A percentile compares a stretch with the other conserved stretches of the same genome.
These are phyloP conservation scores for Tetrahymena malaccensis DNA, from an alignment of 73 alveolate species.

Conservation along the genomic window DNA sequence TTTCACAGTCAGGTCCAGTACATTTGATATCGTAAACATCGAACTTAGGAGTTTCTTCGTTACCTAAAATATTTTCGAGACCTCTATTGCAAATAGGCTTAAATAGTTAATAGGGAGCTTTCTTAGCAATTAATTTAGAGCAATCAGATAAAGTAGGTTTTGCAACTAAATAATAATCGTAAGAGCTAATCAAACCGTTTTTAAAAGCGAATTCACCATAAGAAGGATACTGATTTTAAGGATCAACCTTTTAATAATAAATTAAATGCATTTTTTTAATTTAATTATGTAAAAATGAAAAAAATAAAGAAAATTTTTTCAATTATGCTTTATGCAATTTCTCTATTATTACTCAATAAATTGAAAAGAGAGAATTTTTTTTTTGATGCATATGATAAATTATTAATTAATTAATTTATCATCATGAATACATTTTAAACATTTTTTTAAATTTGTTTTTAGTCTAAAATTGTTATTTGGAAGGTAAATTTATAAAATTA, in stretches of 20 bases:
- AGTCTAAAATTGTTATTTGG: no score
- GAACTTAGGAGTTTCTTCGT: slow-evolving; percentile 42
- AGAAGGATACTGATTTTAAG: slow-evolving; percentile 36
- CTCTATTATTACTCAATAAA: no score
- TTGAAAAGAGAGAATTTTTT: no score
- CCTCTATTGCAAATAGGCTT: slow-evolving; percentile 19
- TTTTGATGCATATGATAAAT: no score
- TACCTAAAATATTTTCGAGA: slow-evolving; percentile 17
- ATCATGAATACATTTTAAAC: no score
- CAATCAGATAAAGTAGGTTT: slow-evolving; percentile 28
- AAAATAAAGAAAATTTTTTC: no score
- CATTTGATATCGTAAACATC: slow-evolving; percentile 49
- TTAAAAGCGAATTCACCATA: slow-evolving; percentile 46
- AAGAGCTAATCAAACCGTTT: slow-evolving; percentile 8
- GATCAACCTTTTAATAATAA: slow-evolving; percentile 22
- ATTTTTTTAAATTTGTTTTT: no score
- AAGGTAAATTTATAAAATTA: no score
- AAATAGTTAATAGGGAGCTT: neutral
- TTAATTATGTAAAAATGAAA: no score
- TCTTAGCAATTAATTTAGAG: slow-evolving; percentile 4
- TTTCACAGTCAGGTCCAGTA: slow-evolving; percentile 39
- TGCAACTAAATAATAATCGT: neutral
- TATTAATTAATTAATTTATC: no score
- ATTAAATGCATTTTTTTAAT: neutral
- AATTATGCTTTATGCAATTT: no score